phyloP scores from a whole-genome alignment of 2,329 filamentous ascomycete species.

The Graphilbum ipis-grandicollis region DNA sequence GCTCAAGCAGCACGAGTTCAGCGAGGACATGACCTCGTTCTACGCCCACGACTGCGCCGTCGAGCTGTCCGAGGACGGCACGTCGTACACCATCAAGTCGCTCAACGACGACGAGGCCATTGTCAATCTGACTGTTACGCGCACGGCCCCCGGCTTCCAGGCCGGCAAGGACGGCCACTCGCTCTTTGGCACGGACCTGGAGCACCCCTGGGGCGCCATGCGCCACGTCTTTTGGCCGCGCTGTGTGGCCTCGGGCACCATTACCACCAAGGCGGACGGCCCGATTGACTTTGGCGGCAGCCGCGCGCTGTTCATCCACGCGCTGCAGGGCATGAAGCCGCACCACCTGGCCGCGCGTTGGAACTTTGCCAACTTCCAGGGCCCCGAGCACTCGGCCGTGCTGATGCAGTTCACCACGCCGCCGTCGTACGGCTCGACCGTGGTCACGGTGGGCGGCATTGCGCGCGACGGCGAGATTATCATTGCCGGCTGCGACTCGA shows the following conservation, averaged over 20 bases:
- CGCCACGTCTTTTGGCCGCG: conserved; percentile 90
- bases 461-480: conserved; percentile 68
- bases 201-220: conserved; percentile 83
- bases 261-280: conserved; percentile 66
- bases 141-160: conserved; percentile 63
- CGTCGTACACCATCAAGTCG: conserved; percentile 76
- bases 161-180: conserved; percentile 71
- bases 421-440: conserved; percentile 73
- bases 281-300: conserved; percentile 74
- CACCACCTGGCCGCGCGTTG: conserved; percentile 84
- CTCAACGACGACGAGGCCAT: conserved; percentile 63
- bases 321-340: conserved; percentile 96
- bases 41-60: conserved; percentile 74
- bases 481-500: conserved; percentile 48
- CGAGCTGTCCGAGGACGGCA: conserved; percentile 72
- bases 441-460: conserved; percentile 69
- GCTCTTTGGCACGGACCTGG: conserved; percentile 70
- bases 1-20: conserved; percentile 65
- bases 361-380: conserved; percentile 90
- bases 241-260: conserved; percentile 63
- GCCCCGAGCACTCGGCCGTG: conserved; percentile 67
- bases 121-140: conserved; percentile 72
- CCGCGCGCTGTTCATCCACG: conserved; percentile 62
- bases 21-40: conserved; percentile 66
- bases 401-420: conserved; percentile 96